Base-by-base conservation (phyloP, 352 stramenopile genomes). In the Elongisporangium undulatum region DNA sequence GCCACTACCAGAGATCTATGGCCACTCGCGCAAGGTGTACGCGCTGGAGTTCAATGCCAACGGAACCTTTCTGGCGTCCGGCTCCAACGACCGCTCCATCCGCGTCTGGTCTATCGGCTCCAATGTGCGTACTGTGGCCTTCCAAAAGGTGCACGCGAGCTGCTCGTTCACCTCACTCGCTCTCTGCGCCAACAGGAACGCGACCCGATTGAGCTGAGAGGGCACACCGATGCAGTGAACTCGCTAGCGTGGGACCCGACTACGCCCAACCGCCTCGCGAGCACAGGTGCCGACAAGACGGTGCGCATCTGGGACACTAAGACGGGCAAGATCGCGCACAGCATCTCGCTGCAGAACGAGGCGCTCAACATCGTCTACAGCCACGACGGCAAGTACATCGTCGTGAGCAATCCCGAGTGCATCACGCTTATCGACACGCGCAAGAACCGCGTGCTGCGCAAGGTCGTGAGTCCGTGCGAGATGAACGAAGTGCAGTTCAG, bases 251-350 rank as follows among this genome's bases (percentile, higher is more conserved):
- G 85, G 85, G 82, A 93, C 49, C 85, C 85, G 19, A 90, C 80
- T 54, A 68, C 65, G 50, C 72, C 79, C 19, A 62, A 81, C 6
- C 78, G 77, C 4, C 58, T 95, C 19, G 83, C 83, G 26, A 93
- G 78, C 66, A 88, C 85, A 1, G 77, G 77, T 19, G 67, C 72
- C 23, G 85, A 95, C 74, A 92, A 92, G 73, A 92, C 82, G 1
- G 84, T 95, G 59, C 85, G 85, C 62, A 76, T 93, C 45, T 95
- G 85, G 85, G 82, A 95, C 68, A 61, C 72, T 64, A 95, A 92
- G 71, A 85, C 69, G 22, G 75, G 82, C 63, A 87, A 87, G 60
- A 89, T 92, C 58, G 64, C 77, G 61, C 77, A 90, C 62, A 92
- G 75, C 58, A 82, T 93, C 41, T 88, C 83, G 54, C 67, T 93